Percentiles rank a stretch among this genome's conserved stretches.
phyloP scores from a whole-genome alignment of 805 yeast genomes.

The Ogataea nonfermentans region DNA sequence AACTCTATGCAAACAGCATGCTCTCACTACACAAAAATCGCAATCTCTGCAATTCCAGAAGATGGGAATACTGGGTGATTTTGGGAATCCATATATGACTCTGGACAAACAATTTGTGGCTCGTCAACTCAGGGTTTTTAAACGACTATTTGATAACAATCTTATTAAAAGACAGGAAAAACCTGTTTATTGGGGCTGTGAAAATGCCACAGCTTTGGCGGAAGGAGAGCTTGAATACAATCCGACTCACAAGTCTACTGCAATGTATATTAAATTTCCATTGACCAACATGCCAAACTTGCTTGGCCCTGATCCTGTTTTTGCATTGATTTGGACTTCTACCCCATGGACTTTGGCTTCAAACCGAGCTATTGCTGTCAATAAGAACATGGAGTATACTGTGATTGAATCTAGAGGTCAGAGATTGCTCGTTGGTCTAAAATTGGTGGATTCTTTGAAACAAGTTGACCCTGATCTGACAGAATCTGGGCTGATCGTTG shows the following conservation, averaged over 20 bases:
- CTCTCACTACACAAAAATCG: slow-evolving; percentile 56
- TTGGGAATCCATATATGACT: slow-evolving; percentile 71
- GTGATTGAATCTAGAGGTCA: slow-evolving; percentile 41
- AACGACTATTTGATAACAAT: slow-evolving; percentile 58
- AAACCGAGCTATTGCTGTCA: slow-evolving; percentile 77
- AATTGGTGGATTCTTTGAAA: slow-evolving; percentile 42
- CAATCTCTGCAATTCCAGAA: slow-evolving; percentile 66
- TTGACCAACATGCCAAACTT: slow-evolving; percentile 29
- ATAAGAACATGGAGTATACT: slow-evolving; percentile 57
- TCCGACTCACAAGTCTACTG: slow-evolving; percentile 61
- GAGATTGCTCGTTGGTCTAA: slow-evolving; percentile 54
- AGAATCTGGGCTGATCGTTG: slow-evolving; percentile 30
- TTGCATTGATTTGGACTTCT: slow-evolving; percentile 86
- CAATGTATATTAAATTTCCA: slow-evolving; percentile 71
- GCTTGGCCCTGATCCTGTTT: slow-evolving; percentile 24
- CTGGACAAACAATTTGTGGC: slow-evolving; percentile 68
- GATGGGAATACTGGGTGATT: slow-evolving; percentile 83
- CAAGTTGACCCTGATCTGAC: slow-evolving; percentile 29
- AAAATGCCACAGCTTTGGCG: slow-evolving; percentile 89
- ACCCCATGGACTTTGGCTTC: slow-evolving; percentile 98
- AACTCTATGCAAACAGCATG: slow-evolving; percentile 64
- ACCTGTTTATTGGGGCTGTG: slow-evolving; percentile 98
- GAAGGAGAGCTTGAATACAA: slow-evolving; percentile 95
- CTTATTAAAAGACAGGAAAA: slow-evolving; percentile 80
- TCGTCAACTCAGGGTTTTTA: slow-evolving; percentile 70